Conservation (phyloP, 1,284 basidiomycete genomes). For the Mrakiaceae sp. region DNA sequence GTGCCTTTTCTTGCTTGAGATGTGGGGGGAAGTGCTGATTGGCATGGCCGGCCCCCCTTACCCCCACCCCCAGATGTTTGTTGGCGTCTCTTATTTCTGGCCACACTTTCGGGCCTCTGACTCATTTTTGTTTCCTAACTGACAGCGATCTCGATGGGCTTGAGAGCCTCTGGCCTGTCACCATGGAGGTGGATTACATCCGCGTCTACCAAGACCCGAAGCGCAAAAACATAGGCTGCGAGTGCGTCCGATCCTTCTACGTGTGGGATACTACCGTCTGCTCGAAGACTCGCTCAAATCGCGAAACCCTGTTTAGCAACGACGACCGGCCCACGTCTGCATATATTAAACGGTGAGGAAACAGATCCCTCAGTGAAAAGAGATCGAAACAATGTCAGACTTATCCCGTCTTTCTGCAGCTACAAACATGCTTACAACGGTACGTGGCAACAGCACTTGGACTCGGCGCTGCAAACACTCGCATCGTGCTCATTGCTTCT, state of each 20-base stretch:
- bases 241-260: slow-evolving; percentile 63
- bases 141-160: not conserved
- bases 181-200: slow-evolving; percentile 69
- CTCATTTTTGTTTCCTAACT: not conserved
- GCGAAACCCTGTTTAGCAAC: not conserved
- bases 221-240: slow-evolving; percentile 65
- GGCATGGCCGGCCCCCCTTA: not conserved
- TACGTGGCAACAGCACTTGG: not conserved
- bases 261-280: slow-evolving; percentile 33
- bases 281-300: not conserved
- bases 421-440: not conserved
- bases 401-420: not conserved
- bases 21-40: too few relatives aligned
- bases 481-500: not conserved
- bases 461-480: too few relatives aligned
- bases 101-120: not conserved
- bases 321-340: not conserved
- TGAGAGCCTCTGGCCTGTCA: slow-evolving; percentile 20
- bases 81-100: not conserved
- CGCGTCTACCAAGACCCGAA: slow-evolving; percentile 65
- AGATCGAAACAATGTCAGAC: not conserved
- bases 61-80: not conserved
- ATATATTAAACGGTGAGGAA: slow-evolving; percentile 27
- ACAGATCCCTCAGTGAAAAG: slow-evolving; percentile 23
- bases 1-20: not conserved